These are phyloP conservation scores for Coemansia sp. DNA, from an alignment of 192 early-diverging fungal genomes.

Conservation along the genomic window DNA sequence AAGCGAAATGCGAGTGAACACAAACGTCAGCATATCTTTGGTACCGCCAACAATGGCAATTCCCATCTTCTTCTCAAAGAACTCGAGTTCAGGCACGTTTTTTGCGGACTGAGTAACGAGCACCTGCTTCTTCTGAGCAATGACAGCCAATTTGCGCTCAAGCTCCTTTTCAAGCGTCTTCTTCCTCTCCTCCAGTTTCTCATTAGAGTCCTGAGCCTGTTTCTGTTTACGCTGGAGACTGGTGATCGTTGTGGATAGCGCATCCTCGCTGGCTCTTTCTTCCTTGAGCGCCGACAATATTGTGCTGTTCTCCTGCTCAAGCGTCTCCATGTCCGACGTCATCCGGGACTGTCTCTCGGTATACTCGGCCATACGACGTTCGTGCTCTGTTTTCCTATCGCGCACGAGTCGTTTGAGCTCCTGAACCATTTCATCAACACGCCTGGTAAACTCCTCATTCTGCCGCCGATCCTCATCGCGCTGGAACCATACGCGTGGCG, in stretches of 20 bases:
- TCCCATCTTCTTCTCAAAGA: conserved; percentile 56
- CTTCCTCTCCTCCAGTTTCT: conserved; percentile 42
- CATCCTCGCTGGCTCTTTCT: conserved; percentile 54
- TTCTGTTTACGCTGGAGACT: conserved; percentile 47
- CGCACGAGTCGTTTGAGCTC: conserved; percentile 48
- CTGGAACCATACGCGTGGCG: conserved; percentile 54
- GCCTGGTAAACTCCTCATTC: conserved; percentile 41
- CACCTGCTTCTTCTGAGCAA: conserved; percentile 53
- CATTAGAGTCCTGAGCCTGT: conserved; percentile 33
- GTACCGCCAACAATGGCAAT: conserved; percentile 49
- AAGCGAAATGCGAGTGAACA: conserved; percentile 66
- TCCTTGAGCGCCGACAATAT: conserved; percentile 54
- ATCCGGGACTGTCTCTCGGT: conserved; percentile 37
- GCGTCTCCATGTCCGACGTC: conserved; percentile 33
- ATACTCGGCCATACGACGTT: conserved; percentile 22
- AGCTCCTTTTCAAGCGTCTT: conserved; percentile 52
- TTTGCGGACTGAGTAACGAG: conserved; percentile 54
- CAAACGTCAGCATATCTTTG: conserved; percentile 62
- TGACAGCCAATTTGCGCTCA: conserved; percentile 53
- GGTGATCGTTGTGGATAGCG: conserved; percentile 45
- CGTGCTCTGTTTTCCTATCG: conserved; percentile 32
- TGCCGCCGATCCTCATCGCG: conserved; percentile 46
- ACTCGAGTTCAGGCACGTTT: conserved; percentile 61
- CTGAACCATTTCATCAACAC: conserved; percentile 50
- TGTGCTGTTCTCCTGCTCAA: conserved; percentile 40